Evolutionary conservation across 306 rosid genomes (phyloP), one percentile per base, ranked within the genome.

Genomic region (Ziziphus jujuba): DNA sequence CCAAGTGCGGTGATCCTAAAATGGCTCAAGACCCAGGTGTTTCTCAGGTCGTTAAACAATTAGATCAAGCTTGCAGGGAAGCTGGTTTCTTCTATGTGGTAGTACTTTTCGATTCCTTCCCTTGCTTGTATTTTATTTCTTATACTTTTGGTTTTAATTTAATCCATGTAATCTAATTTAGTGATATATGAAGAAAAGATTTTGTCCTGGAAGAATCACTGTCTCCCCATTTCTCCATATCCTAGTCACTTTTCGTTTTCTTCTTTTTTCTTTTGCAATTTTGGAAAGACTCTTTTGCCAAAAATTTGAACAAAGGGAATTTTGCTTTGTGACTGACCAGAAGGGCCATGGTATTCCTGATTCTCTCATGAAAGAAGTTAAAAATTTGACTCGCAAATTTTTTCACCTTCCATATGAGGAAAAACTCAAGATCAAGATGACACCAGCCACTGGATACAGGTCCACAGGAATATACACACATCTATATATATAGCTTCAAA

Each of bases 51-150:
- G 91, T 84, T 38, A 73, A 71, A 61, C 93, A 86, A 60, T 81
- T 93, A 77, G 91, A 93, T 76, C 84, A 72, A 79, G 96, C 97
- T 75, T 90, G 97, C 55, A 78, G 84, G 58, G 86, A 93, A 67
- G 88, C 97, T 4, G 97, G 98, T 22, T 93, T 88, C 82, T 93
- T 93, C 85, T 90, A 93, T 36, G 91, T 88, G 95, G 98, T 93
- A 87, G 98, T 93, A 87, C 38, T 56, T 72, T 0, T 63, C 55
- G 50, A 44, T 15, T 43, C 10, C 48, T n/a, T 43, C n/a, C n/a
- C n/a, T 21, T 35, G 4, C 48, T 31, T 60, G 12, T 40, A 40
- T 6, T 40, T 40, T 40, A 12, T 40, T 40, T 40, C 45, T 40
- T 40, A 10, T 12, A 8, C 2, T 40, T 40, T 40, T 40, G 45